These are phyloP conservation scores for Pyrenopolyporus hunteri DNA, from an alignment of 495 filamentous ascomycete species.

Conservation along the genomic window DNA sequence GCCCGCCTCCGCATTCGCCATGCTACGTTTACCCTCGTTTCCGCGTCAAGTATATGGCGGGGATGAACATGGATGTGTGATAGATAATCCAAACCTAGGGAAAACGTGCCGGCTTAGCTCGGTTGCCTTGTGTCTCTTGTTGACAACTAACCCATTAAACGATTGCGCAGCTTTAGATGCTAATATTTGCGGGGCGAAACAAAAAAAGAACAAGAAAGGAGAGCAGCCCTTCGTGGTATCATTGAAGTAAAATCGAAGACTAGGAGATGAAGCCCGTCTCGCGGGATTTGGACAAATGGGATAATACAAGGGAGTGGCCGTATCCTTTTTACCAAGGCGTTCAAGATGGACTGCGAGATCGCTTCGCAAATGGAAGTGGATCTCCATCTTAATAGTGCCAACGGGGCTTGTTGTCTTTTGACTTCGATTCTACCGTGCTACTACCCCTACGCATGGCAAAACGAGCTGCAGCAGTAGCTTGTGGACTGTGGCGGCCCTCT, in stretches of 20 bases:
- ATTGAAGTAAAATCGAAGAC: conserved; percentile 25
- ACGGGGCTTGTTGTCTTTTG: conserved; percentile 33
- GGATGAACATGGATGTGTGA: conserved; percentile 26
- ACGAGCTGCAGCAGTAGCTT: conserved; percentile 48
- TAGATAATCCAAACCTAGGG: conserved; percentile 16
- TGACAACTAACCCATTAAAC: conserved; percentile 4
- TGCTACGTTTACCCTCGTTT: conserved; percentile 36
- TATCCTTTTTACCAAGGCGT: conserved; percentile 1
- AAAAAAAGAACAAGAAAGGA: conserved; percentile 17
- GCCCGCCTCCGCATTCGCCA: conserved; percentile 27
- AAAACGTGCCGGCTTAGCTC: conserved; percentile 5
- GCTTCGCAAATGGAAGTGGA: neutral
- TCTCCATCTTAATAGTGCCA: conserved; percentile 29
- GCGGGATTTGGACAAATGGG: conserved; percentile 22
- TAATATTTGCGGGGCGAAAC: too few relatives aligned
- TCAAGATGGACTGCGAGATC: neutral
- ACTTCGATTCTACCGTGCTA: conserved; percentile 26
- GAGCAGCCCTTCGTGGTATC: conserved; percentile 26
- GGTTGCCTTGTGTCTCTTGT: conserved; percentile 1
- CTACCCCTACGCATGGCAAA: conserved; percentile 45
- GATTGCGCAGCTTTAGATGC: conserved; percentile 15
- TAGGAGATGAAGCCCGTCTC: conserved; percentile 26
- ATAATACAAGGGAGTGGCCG: conserved; percentile 12
- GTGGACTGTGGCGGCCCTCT: conserved; percentile 48
- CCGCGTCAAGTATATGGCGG: conserved; percentile 29